Evolutionary conservation across 768 basidiomycete species (phyloP).

Genomic region (Artomyces pyxidatus): DNA sequence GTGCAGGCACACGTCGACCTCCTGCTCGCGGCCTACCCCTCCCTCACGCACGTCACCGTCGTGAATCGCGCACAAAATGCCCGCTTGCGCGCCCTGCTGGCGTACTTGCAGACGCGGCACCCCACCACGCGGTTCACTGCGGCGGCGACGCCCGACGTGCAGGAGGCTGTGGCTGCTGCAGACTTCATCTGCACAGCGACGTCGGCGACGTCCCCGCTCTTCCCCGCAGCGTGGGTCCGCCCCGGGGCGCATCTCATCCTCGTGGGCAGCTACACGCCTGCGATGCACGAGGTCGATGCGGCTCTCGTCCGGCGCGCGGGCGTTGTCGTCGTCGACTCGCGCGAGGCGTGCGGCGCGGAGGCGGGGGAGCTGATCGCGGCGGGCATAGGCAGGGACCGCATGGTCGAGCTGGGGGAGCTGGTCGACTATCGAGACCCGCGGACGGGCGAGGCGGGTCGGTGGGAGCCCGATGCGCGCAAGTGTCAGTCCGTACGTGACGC

Average conservation of each 20-base stretch:
- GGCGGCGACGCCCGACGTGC: constrained; percentile 14
- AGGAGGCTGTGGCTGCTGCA: constrained; percentile 30
- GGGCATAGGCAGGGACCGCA: constrained; percentile 25
- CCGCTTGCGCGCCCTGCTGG: constrained; percentile 35
- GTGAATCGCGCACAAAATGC: constrained; percentile 51
- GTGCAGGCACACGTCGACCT: constrained; percentile 57
- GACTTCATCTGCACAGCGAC: constrained; percentile 75
- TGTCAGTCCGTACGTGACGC: constrained; percentile 13
- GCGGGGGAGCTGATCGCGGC: constrained; percentile 77
- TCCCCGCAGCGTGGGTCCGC: constrained; percentile 56
- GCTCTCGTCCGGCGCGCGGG: constrained; percentile 48
- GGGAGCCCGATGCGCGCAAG: constrained; percentile 7
- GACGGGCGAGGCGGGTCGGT: constrained; percentile 1
- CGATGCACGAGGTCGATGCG: constrained; percentile 70
- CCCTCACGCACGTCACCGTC: constrained; percentile 46
- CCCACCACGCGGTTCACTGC: constrained; percentile 17
- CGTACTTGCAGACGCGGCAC: constrained; percentile 21
- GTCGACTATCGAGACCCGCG: not conserved
- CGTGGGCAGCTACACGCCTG: constrained; percentile 74
- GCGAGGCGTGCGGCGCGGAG: constrained; percentile 60
- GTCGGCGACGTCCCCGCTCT: constrained; percentile 59
- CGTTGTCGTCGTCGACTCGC: constrained; percentile 66
- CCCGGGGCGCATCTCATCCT: constrained; percentile 63
- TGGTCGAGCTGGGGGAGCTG: constrained; percentile 68
- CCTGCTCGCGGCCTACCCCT: constrained; percentile 48